Evolutionary conservation across 2,329 filamentous ascomycete species (phyloP).

Genomic region (Mycosphaerella sp.): DNA sequence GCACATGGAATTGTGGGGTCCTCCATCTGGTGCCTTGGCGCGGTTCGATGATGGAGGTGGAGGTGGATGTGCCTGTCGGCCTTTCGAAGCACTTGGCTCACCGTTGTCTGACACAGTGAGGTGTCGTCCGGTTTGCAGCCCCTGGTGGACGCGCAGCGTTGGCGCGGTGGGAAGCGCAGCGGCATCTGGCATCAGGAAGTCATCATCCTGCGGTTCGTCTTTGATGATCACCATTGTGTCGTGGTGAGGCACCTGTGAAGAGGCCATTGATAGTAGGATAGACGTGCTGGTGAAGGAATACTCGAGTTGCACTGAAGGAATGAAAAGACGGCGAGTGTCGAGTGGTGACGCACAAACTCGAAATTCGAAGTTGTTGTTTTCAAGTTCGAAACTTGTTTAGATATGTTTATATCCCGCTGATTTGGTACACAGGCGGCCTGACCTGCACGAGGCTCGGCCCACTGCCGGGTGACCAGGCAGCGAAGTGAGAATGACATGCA

Average conservation of each 20-base stretch:
- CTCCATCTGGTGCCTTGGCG: constrained; percentile 6
- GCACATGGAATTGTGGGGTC: constrained; percentile 5
- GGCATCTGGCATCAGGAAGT: neutral
- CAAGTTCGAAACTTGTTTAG: neutral
- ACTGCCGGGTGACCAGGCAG: neutral
- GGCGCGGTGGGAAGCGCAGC: neutral
- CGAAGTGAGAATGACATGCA: neutral
- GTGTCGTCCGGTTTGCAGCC: neutral
- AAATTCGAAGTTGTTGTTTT: neutral
- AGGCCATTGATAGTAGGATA: neutral
- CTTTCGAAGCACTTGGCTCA: neutral
- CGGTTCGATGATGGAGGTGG: neutral
- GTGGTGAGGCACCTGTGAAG: neutral
- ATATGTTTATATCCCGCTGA: neutral
- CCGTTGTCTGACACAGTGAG: neutral
- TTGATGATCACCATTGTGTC: neutral
- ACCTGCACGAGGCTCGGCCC: neutral
- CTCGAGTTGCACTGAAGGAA: neutral
- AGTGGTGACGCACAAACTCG: neutral
- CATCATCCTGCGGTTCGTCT: neutral
- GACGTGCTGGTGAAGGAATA: neutral
- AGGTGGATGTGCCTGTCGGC: neutral
- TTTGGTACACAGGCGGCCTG: neutral
- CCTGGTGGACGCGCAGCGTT: constrained; percentile 2
- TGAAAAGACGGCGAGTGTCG: neutral